Evolutionary conservation across 1,284 basidiomycete species (phyloP).

Genomic region (Trichosporon sp.): DNA sequence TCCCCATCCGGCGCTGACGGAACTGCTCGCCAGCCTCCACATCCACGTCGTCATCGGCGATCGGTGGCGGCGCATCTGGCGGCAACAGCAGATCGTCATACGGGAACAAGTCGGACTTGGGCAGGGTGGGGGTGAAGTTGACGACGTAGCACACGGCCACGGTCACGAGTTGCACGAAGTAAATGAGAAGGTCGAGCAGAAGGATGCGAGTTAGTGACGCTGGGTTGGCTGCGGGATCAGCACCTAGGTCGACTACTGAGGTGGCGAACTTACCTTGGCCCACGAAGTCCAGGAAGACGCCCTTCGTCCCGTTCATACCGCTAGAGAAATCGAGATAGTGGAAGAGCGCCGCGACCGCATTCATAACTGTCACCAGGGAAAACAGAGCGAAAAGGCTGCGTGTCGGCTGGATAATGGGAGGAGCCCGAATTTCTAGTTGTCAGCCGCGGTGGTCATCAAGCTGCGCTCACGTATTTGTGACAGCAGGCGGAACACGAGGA

Average conservation of each 20-base stretch:
- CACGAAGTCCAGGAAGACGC: slow-evolving; percentile 52
- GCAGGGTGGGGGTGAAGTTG: slow-evolving; percentile 35
- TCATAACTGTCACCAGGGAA: slow-evolving; percentile 40
- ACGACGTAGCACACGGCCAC: slow-evolving; percentile 46
- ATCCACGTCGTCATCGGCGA: slow-evolving; percentile 27
- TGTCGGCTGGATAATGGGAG: slow-evolving; percentile 45
- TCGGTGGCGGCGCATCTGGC: slow-evolving; percentile 22
- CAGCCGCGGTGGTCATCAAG: background rate
- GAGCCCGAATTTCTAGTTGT: slow-evolving; percentile 41
- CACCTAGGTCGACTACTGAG: background rate
- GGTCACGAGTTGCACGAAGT: slow-evolving; percentile 44
- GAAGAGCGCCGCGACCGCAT: slow-evolving; percentile 41
- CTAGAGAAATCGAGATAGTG: slow-evolving; percentile 47
- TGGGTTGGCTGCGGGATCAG: slow-evolving; percentile 36
- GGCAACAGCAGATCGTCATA: slow-evolving; percentile 50
- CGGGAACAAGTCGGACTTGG: slow-evolving; percentile 38
- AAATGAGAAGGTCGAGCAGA: slow-evolving; percentile 47
- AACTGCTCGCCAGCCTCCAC: slow-evolving; percentile 32
- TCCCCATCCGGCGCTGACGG: slow-evolving; percentile 29
- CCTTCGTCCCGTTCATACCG: slow-evolving; percentile 43
- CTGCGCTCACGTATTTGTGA: slow-evolving; percentile 40
- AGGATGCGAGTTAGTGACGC: slow-evolving; percentile 45
- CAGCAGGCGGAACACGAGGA: slow-evolving; percentile 45
- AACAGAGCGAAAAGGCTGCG: slow-evolving; percentile 43
- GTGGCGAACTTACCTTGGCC: slow-evolving; percentile 45